Evolutionary conservation across 768 basidiomycete species (phyloP).

Genomic region (Cyclocybe cylindracea): DNA sequence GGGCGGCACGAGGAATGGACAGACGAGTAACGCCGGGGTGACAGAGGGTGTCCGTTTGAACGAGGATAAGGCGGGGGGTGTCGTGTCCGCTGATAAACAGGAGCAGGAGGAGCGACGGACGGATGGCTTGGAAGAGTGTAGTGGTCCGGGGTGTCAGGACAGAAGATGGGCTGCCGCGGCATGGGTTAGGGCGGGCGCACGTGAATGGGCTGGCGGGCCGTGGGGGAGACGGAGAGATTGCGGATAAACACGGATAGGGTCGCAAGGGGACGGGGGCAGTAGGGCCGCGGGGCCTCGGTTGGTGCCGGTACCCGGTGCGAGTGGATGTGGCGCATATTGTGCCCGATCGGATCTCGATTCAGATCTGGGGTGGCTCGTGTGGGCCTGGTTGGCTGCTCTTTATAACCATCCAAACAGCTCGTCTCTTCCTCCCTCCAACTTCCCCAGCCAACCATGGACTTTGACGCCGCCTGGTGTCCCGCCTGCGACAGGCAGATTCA

Average conservation of each 20-base stretch:
- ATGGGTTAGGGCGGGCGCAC: conserved; percentile 1
- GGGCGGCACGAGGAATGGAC: too few relatives aligned
- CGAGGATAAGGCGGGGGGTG: too few relatives aligned
- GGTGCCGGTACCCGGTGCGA: conserved; percentile 27
- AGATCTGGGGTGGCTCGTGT: conserved; percentile 11
- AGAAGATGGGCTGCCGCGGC: background rate
- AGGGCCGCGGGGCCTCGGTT: conserved; percentile 28
- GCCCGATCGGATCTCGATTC: conserved; percentile 14
- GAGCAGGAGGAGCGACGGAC: background rate
- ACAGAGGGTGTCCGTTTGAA: too few relatives aligned
- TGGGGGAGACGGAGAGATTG: conserved; percentile 13
- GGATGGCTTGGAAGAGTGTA: background rate
- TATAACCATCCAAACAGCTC: conserved; percentile 25
- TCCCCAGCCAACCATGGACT: conserved; percentile 35
- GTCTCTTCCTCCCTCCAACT: conserved; percentile 13
- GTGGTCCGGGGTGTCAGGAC: background rate
- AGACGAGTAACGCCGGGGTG: too few relatives aligned
- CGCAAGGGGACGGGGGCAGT: conserved; percentile 9
- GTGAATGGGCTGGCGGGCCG: conserved; percentile 3
- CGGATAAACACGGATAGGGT: conserved; percentile 18
- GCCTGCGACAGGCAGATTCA: conserved; percentile 75
- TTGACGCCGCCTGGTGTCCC: conserved; percentile 81
- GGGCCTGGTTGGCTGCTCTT: conserved; percentile 6
- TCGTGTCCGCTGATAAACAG: background rate
- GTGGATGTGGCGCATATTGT: conserved; percentile 11